Conservation (phyloP, 2,329 filamentous ascomycete genomes). For the Talaromyces amestolkiae region DNA sequence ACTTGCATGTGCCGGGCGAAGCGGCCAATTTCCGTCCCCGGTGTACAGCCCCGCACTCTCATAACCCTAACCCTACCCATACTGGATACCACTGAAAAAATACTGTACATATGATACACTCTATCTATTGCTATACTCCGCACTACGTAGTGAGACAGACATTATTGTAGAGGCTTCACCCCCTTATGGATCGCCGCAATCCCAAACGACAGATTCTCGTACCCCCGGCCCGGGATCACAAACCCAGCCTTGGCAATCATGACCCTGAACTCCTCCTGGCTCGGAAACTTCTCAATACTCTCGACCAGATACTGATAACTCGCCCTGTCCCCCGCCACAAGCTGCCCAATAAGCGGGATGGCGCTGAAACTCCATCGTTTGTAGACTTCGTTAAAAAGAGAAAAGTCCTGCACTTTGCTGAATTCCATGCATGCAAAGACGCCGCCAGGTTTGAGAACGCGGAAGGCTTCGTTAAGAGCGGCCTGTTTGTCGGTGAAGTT, state of each 20-base stretch:
- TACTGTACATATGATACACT: slow-evolving; percentile 4
- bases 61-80: neutral
- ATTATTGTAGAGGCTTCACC: slow-evolving; percentile 64
- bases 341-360: slow-evolving; percentile 90
- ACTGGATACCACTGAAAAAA: neutral
- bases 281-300: slow-evolving; percentile 92
- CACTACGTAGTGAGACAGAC: neutral
- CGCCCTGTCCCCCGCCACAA: slow-evolving; percentile 89
- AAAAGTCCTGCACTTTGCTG: slow-evolving; percentile 70
- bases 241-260: slow-evolving; percentile 68
- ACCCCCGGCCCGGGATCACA: slow-evolving; percentile 74
- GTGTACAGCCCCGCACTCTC: neutral
- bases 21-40: neutral
- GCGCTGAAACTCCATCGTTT: slow-evolving; percentile 94
- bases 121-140: neutral
- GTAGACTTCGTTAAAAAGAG: slow-evolving; percentile 79
- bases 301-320: slow-evolving; percentile 99
- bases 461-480: slow-evolving; percentile 77
- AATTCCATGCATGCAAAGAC: slow-evolving; percentile 98
- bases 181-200: slow-evolving; percentile 97
- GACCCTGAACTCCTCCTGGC: slow-evolving; percentile 74
- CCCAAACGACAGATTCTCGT: slow-evolving; percentile 86
- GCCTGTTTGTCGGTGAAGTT: slow-evolving; percentile 92
- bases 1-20: neutral
- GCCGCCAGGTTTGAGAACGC: slow-evolving; percentile 89